phyloP scores from a whole-genome alignment of 2,329 filamentous ascomycete species.

The Graphium sp. region DNA sequence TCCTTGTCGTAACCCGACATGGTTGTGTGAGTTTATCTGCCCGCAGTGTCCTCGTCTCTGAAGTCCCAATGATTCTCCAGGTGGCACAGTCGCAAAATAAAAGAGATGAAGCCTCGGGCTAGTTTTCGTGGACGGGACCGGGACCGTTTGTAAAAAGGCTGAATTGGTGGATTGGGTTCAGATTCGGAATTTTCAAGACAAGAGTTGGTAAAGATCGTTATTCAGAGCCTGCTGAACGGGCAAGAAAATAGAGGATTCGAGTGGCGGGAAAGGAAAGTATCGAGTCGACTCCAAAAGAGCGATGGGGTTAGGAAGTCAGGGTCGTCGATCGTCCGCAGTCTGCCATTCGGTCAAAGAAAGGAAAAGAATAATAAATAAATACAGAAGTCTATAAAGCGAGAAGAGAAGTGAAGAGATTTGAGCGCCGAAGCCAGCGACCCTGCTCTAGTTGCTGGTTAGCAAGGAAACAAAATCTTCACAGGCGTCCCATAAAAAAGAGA shows the following conservation, averaged over 20 bases:
- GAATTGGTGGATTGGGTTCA: too few species aligned
- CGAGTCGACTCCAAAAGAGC: constrained; percentile 6
- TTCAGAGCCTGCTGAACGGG: constrained; percentile 40
- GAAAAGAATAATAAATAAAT: constrained; percentile 2
- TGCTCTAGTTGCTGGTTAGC: too few species aligned
- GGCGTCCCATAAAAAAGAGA: constrained; percentile 5
- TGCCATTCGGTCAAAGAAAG: constrained; percentile 5
- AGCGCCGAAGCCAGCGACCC: too few species aligned
- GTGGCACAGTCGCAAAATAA: too few species aligned
- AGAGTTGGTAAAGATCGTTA: constrained; percentile 8
- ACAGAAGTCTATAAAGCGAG: constrained; percentile 4
- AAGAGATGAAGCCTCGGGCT: too few species aligned
- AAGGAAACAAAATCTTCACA: too few species aligned
- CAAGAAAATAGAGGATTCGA: constrained; percentile 10
- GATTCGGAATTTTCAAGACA: too few species aligned
- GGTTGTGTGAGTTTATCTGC: constrained; percentile 11
- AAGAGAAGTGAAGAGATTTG: constrained; percentile 2
- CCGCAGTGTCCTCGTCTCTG: too few species aligned
- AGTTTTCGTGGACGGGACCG: too few species aligned
- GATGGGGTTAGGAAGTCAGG: too few species aligned
- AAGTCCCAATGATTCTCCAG: too few species aligned
- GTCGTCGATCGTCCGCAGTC: too few species aligned
- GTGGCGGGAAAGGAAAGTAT: constrained; percentile 6
- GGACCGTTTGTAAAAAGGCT: constrained; percentile 1
- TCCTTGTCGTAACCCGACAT: constrained; percentile 13